Evolutionary conservation across 78 protist species (phyloP), one percentile per base, ranked within the genome.

Genomic region (Cyanophora paradoxa): DNA sequence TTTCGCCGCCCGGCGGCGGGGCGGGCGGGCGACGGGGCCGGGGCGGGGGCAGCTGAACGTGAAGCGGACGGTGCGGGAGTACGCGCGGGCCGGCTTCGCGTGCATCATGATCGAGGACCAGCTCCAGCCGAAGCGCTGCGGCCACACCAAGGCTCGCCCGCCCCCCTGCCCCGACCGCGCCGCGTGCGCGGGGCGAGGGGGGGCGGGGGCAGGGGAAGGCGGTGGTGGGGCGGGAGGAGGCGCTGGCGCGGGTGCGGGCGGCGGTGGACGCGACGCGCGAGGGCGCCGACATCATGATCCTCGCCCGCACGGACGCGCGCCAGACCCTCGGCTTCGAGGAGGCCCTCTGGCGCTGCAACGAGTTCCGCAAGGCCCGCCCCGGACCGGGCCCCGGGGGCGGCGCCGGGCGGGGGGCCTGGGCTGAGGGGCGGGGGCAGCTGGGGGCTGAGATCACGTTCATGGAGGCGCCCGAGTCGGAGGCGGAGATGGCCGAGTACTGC

Each of bases 281-380:
- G 62, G 68, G 68, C 26, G 68, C 68, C 33, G 68, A 61, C 68
- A 61, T 61, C 24, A 37, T 61, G 30, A 42, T 39, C 36, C 33
- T 74, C 44, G 79, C 79, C n/a, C 50, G 79, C 63, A 74, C 79
- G 22, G 79, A 74, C 61, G 79, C 79, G 33, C 66, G 79, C 54
- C 28, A 34, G 6, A 20, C 13, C 62, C 36, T 24, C 30, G 71
- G 79, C 44, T 16, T 74, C 36, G 61, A 74, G 30, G 63, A 58
- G 31, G 64, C 76, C 16, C 7, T 70, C n/a, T n/a, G n/a, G n/a
- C n/a, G n/a, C n/a, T n/a, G n/a, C n/a, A n/a, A n/a, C n/a, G n/a
- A n/a, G n/a, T n/a, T n/a, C n/a, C n/a, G n/a, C n/a, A n/a, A n/a
- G n/a, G n/a, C n/a, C n/a, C n/a, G n/a, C n/a, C n/a, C n/a, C n/a